Base-by-base conservation (phyloP, 345 rosid species). In the Corchorus olitorius region DNA sequence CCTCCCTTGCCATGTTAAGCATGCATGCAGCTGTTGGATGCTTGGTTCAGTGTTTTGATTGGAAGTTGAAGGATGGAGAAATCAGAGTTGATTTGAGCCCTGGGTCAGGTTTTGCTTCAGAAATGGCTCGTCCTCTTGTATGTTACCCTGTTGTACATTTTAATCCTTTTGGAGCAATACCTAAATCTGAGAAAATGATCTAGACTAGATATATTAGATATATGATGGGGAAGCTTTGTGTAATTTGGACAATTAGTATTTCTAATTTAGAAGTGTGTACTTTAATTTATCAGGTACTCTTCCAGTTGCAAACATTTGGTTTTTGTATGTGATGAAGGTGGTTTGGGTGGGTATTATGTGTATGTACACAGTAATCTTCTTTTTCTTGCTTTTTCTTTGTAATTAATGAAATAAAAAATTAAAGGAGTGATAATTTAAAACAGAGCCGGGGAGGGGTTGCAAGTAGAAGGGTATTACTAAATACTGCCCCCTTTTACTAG, bases 1-100 rank as follows among this genome's bases (percentile, higher is more conserved):
- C 89, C 10, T 80, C 88, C 9, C 85, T 87, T 0, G 93, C 93
- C 11, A 87, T 89, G 88, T 5, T 83, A 56, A 85, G 86, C 66
- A 74, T 87, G 79, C 89, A 82, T 66, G 81, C 84, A 16, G 84
- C 89, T 0, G 75, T 84, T 0, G 86, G 83, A 12, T 72, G 83
- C 2, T 46, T 78, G 80, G 87, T 84, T 15, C 87, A 82, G 52
- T 82, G 86, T 35, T 82, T 86, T 71, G 84, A 86, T 64, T 84
- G 89, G 87, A 61, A 80, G 70, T 48, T 78, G 5, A 69, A 73
- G 20, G 81, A 41, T 55, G 82, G 78, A 35, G 74, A 74, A 20
- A 27, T 0, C 27, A 66, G 71, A 50, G 81, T 84, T 76, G 85
- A 86, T 49, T 41, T 86, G 73, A 82, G 49, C 13, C 67, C 0